Base-by-base conservation (phyloP, 2,329 filamentous ascomycete genomes). In the Kalaharituber pfeilii region DNA sequence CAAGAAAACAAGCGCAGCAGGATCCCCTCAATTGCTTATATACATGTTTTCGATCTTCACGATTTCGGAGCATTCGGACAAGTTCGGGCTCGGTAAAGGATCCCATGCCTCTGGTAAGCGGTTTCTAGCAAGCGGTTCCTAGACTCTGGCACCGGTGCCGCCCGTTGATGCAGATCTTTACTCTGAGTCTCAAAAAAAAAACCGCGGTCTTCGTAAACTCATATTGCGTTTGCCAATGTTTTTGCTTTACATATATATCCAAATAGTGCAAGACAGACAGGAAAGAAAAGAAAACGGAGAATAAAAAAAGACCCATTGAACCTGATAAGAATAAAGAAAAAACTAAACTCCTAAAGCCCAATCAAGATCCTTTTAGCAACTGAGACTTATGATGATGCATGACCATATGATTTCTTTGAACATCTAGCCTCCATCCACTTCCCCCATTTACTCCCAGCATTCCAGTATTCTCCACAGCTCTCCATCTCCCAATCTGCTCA, bases 331-430 rank as follows among this genome's bases (percentile, higher is more conserved):
- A 56, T 51, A 28, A 49, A 56, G 51, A 51, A 53, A 42, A n/a
- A n/a, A n/a, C n/a, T n/a, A n/a, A n/a, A 49, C 53, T 20, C 55
- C 57, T 39, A 50, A 59, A 28, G 28, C 53, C 6, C 58, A 57
- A 58, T 56, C 53, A 59, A 56, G 50, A 58, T 58, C 27, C 55
- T 57, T 53, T 58, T 61, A 52, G 54, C 51, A 30, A 18, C 28
- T n/a, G n/a, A n/a, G n/a, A n/a, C 25, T 53, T 36, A 39, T 53
- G 42, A 54, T 50, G 50, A 58, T 56, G 58, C 58, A 60, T 56
- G 59, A 57, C 66, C 59, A 59, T 57, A 61, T 49, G 63, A 57
- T 58, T 62, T 56, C 59, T 53, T 55, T 62, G 24, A 18, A 22
- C 42, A 47, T 47, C 42, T 47, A 47, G 42, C 22, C 42, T 25